Base-by-base conservation (phyloP, 345 rosid genomes). In the Melastoma malabathricum region DNA sequence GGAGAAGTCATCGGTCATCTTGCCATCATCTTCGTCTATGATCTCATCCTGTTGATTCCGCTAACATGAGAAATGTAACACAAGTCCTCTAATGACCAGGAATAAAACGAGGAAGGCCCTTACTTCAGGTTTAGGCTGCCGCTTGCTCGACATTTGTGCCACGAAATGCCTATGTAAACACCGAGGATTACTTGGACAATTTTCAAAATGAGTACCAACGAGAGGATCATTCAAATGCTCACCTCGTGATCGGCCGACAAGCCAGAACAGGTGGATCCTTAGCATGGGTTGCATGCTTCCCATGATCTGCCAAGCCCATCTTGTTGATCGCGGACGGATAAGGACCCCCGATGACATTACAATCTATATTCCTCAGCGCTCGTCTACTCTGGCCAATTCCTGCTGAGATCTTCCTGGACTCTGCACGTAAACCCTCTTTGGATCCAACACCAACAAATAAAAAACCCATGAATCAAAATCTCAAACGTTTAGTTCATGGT, bases 221-320 rank as follows among this genome's bases (percentile, higher is more conserved):
- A 55, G 62, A 34, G 41, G 41, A 34, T 34, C 9, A 1, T 9
- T 18, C 53, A 52, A 59, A 15, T 44, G 54, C 74, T 58, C 48
- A 87, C 93, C 98, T 79, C 41, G 97, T 92, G 25, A 92, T 69
- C 20, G 95, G 95, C 61, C 95, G 74, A 74, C 84, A 87, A 18
- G 57, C 73, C 5, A 81, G 83, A 49, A 72, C 59, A 29, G 75
- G 68, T 50, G 68, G 71, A 61, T 66, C 76, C 65, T 81, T 82
- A 18, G 70, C 70, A 56, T 71, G 66, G 13, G 58, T 34, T 57
- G 56, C 83, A 68, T 71, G 54, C 50, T 52, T 72, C 71, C 93
- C 78, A 34, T 84, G 84, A 92, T 78, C 75, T 0, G 78, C 56
- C 31, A 77, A 64, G 45, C 72, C 64, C 65, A 83, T 73, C 66